Evolutionary conservation across 1,139 yeast genomes (phyloP), one percentile per base, ranked within the genome.

Genomic region (Arxiozyma slooffiae): DNA sequence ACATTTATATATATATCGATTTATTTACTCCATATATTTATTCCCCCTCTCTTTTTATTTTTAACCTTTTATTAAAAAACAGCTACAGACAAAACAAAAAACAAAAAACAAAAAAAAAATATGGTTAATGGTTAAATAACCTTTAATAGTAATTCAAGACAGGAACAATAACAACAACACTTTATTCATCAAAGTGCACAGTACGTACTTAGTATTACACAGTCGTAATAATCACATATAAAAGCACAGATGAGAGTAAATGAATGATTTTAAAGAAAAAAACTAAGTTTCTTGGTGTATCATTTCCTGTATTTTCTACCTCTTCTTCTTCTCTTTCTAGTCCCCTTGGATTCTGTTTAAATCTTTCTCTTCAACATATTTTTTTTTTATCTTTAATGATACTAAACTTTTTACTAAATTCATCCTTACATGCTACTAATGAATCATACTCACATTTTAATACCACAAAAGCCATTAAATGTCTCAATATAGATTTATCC

Each of bases 301-400:
- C n/a, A 45, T 39, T 42, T 42, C 39, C 34, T 38, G 20, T 39
- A 17, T 45, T 24, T 45, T 39, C 43, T 45, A 11, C 21, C 18
- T n/a, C 41, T 42, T 26, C 22, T 42, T 23, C 46, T 42, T 26
- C 16, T 42, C 40, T 24, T 41, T 24, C 23, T 45, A 14, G 40
- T 9, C 4, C 46, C 47, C 6, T 26, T 21, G 16, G 26, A 18
- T 3, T 38, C 46, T 6, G 36, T 14, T 2, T 38, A 46, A 7
- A 34, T 5, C 54, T 77, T 77, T 58, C 81, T 73, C 60, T 82
- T 82, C 50, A 77, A 56, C 21, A 82, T 74, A 57, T 80, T 81
- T 51, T 78, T 71, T 81, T 82, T 1, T 71, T 77, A 64, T 82
- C 89, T 11, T 75, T 77, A 41, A 83, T 76, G 37, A 76, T 57